Evolutionary conservation across 306 rosid species (phyloP), one percentile per base, ranked within the genome.

Genomic region (Benincasa hispida): DNA sequence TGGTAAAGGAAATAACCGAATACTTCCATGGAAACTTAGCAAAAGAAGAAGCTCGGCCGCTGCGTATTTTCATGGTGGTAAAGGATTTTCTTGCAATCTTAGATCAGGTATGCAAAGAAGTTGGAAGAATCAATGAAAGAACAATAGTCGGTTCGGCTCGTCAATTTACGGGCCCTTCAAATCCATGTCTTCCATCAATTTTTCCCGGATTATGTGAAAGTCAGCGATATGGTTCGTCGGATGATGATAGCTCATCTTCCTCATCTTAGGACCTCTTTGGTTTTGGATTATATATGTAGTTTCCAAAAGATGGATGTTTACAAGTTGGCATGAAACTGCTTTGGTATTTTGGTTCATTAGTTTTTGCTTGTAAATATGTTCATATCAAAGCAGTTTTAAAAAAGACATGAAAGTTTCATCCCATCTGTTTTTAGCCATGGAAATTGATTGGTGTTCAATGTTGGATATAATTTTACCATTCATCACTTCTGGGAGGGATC

Each of bases 41-140:
- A 14, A 91, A 86, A 82, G 98, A 93, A 88, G 98, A 90, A 88
- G 94, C 98, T 82, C 97, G 81, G 41, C 97, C 90, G 0, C 85
- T 86, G 69, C 90, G 97, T 58, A 90, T 90, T 77, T 93, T 91
- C 82, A 80, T 77, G 83, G 88, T 91, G 73, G 97, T 90, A 67
- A 86, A 92, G 82, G 96, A 93, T 81, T 93, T 93, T 75, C 96
- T 93, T 17, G 80, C 86, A 0, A 80, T 86, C 65, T 89, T 93
- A 18, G 97, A 91, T 66, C 87, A 85, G 54, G 97, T 87, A 8
- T 93, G 98, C 94, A 90, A 87, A 84, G 91, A 86, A 42, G 94
- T 93, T 39, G 96, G 98, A 35, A 88, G 84, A 80, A 88, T 80
- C 62, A 91, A 91, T 0, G 96, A 91, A 63, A 86, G 98, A 81